Evolutionary conservation across 208 protist species (phyloP).

Genomic region (Wallacemonas sp.): DNA sequence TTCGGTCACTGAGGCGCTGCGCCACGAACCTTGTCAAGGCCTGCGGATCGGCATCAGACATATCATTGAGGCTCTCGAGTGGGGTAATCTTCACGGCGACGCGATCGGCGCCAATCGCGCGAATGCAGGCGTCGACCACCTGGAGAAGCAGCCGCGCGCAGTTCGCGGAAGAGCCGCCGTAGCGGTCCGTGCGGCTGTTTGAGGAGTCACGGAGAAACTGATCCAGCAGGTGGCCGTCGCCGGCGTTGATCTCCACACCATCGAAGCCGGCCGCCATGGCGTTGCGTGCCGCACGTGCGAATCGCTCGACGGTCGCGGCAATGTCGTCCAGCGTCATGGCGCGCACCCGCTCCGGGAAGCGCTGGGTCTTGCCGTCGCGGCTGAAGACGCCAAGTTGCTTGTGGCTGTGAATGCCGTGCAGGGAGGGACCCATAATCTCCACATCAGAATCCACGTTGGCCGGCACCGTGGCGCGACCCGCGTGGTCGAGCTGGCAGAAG

Average conservation of each 20-base stretch:
- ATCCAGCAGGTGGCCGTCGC: conserved; percentile 79
- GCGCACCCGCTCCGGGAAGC: conserved; percentile 6
- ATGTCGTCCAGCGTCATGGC: conserved; percentile 36
- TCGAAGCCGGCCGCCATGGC: conserved; percentile 77
- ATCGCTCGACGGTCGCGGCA: conserved; percentile 34
- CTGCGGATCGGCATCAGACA: conserved; percentile 18
- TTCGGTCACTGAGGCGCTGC: conserved; percentile 9
- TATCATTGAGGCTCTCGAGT: conserved; percentile 13
- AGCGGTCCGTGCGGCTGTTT: conserved; percentile 69
- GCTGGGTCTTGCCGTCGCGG: conserved; percentile 2
- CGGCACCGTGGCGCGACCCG: conserved; percentile 32
- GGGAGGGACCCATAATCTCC: conserved; percentile 8
- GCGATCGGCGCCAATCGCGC: conserved; percentile 20
- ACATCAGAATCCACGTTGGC: conserved; percentile 17
- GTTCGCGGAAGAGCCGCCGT: conserved; percentile 74
- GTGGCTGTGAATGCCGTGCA: conserved; percentile 7
- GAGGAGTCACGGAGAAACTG: conserved; percentile 58
- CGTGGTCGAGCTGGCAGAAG: conserved; percentile 49
- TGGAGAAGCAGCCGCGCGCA: conserved; percentile 45
- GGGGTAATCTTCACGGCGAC: conserved; percentile 49
- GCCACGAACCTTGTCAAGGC: conserved; percentile 11
- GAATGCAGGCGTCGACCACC: conserved; percentile 44
- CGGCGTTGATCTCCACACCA: conserved; percentile 80
- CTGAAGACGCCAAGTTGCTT: conserved; percentile 7
- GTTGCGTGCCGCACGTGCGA: conserved; percentile 46